Percentiles rank a stretch among this genome's conserved stretches.
Conservation (phyloP, 495 filamentous ascomycete species). For the Neurospora sublineolata region DNA sequence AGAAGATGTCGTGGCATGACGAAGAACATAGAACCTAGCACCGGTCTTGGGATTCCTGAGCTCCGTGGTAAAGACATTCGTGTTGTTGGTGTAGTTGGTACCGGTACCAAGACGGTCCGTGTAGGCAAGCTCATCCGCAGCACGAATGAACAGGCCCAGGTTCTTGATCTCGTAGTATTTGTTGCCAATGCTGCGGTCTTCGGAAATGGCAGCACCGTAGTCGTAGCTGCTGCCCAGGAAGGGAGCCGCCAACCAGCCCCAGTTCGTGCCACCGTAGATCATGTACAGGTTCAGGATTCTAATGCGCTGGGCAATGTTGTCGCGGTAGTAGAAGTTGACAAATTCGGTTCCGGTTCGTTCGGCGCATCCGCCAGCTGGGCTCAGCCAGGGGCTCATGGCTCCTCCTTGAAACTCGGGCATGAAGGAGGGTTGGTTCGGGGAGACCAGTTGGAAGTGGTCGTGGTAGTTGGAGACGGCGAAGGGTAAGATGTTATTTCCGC, state of each 20-base stretch:
- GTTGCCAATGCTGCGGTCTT: constrained; percentile 41
- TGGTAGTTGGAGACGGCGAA: constrained; percentile 7
- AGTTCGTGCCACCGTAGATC: constrained; percentile 49
- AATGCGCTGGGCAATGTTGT: constrained; percentile 36
- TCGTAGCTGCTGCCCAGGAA: constrained; percentile 39
- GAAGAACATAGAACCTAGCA: constrained; percentile 45
- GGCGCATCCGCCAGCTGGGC: constrained; percentile 38
- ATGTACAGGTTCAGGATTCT: constrained; percentile 37
- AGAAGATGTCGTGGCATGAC: constrained; percentile 38
- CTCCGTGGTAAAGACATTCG: constrained; percentile 34
- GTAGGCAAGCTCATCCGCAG: constrained; percentile 31
- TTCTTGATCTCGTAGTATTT: constrained; percentile 54
- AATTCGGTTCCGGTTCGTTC: constrained; percentile 34
- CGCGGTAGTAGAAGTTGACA: constrained; percentile 47
- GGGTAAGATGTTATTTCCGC: constrained; percentile 37
- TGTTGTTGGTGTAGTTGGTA: constrained; percentile 34
- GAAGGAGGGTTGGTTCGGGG: constrained; percentile 36
- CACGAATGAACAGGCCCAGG: constrained; percentile 43
- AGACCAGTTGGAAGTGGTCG: constrained; percentile 4
- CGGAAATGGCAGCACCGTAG: constrained; percentile 47
- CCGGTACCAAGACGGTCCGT: constrained; percentile 33
- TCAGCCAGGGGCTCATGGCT: constrained; percentile 49
- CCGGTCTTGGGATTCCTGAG: constrained; percentile 45
- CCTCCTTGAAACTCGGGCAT: constrained; percentile 56
- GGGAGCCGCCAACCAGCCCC: constrained; percentile 26